Percentiles rank a stretch among this genome's conserved stretches.
Conservation (phyloP, 768 basidiomycete species). For the Auricularia auricula-judae region DNA sequence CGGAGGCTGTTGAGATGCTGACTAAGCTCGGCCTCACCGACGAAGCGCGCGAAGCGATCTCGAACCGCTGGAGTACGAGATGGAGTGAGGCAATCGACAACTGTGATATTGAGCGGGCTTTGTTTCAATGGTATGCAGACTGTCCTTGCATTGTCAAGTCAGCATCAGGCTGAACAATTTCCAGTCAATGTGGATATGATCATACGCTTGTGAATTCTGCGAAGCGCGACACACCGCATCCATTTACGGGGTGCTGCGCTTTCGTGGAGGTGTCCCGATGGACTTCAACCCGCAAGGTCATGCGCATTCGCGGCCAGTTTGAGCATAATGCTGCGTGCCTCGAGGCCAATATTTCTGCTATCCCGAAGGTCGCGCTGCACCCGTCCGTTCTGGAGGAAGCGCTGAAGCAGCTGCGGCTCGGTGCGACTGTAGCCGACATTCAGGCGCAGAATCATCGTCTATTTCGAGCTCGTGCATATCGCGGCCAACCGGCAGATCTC, state of each 20-base stretch:
- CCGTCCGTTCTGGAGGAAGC: slow-evolving; percentile 17
- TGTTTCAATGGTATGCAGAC: too few species aligned
- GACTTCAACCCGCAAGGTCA: slow-evolving; percentile 7
- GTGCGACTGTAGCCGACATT: slow-evolving; percentile 10
- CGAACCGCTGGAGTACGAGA: too few species aligned
- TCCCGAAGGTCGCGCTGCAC: slow-evolving; percentile 24
- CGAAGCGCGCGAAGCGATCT: too few species aligned
- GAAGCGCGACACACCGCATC: slow-evolving; percentile 1
- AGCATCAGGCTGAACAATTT: too few species aligned
- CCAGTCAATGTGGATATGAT: too few species aligned
- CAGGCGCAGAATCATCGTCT: slow-evolving; percentile 10
- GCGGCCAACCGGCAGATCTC: background rate
- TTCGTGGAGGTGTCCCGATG: slow-evolving; percentile 22
- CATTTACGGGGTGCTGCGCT: slow-evolving; percentile 24
- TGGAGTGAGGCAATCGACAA: too few species aligned
- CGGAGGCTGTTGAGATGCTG: too few species aligned
- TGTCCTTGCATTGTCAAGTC: too few species aligned
- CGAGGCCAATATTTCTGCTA: slow-evolving; percentile 8
- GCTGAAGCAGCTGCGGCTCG: background rate
- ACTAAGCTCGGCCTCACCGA: too few species aligned
- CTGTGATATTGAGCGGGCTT: too few species aligned
- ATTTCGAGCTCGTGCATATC: background rate
- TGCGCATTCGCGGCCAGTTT: slow-evolving; percentile 16
- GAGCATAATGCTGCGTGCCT: slow-evolving; percentile 20
- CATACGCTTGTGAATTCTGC: background rate